Percentiles rank a stretch among this genome's conserved stretches.
Conservation (phyloP, 164 flowering plant species). For the Macadamia tetraphylla region DNA sequence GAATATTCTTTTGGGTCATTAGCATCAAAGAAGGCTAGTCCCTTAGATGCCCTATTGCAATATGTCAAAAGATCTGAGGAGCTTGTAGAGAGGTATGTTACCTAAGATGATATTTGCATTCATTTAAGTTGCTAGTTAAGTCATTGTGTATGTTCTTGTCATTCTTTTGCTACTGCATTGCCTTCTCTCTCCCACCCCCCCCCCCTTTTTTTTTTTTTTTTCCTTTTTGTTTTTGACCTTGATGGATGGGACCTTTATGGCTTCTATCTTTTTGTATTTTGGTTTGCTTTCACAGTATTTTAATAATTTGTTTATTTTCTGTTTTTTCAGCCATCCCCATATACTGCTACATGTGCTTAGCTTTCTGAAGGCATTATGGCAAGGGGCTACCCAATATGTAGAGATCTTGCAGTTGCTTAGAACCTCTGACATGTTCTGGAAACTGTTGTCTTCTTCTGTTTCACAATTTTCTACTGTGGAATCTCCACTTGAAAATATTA, state of each 20-base stretch:
- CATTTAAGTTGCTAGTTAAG: constrained; percentile 1
- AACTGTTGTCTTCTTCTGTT: constrained; percentile 34
- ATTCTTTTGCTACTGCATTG: neutral
- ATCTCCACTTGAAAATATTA: constrained; percentile 21
- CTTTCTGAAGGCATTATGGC: constrained; percentile 77
- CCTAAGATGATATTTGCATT: neutral
- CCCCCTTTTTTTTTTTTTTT: neutral
- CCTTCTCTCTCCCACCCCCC: neutral
- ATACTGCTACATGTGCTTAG: constrained; percentile 52
- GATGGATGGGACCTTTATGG: neutral
- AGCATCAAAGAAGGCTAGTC: constrained; percentile 21
- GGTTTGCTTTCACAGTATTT: neutral
- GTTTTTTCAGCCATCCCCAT: constrained; percentile 50
- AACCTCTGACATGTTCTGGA: constrained; percentile 58
- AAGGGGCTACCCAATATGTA: constrained; percentile 60
- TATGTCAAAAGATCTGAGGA: constrained; percentile 43
- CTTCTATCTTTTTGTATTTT: too few relatives aligned
- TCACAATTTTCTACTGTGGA: constrained; percentile 14
- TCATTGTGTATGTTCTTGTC: neutral
- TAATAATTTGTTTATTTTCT: constrained; percentile 4
- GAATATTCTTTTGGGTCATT: constrained; percentile 18
- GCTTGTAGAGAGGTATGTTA: constrained; percentile 58
- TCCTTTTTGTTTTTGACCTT: neutral
- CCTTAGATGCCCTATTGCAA: constrained; percentile 39
- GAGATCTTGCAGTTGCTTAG: constrained; percentile 48